Percentiles rank a stretch among this genome's conserved stretches.
phyloP scores from a whole-genome alignment of 192 early-diverging fungal species.

The Allomyces macrogynus region DNA sequence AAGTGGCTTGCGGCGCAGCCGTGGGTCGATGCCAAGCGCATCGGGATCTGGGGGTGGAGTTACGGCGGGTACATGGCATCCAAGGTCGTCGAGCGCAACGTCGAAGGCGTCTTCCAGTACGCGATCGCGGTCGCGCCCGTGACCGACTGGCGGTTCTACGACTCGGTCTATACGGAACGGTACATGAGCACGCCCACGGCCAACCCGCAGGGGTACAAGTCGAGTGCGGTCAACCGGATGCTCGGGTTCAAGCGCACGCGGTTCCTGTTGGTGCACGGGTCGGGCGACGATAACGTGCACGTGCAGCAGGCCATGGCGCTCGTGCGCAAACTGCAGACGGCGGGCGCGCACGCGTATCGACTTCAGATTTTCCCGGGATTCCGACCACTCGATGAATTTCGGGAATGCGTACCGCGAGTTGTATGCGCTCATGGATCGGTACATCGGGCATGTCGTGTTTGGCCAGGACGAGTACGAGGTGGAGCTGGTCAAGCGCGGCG shows the following conservation, averaged over 20 bases:
- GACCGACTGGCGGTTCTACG: conserved; percentile 72
- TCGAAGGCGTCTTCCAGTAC: conserved; percentile 52
- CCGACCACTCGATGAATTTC: neutral
- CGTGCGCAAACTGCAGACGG: neutral
- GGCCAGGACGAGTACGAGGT: neutral
- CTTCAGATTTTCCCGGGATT: neutral
- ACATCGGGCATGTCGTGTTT: neutral
- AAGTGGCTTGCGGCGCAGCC: conserved; percentile 32
- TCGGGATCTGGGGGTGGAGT: conserved; percentile 95
- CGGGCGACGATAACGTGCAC: conserved; percentile 54
- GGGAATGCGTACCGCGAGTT: neutral
- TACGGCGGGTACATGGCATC: conserved; percentile 78
- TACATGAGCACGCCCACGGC: conserved; percentile 76
- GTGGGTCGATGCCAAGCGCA: conserved; percentile 56
- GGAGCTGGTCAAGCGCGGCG: neutral
- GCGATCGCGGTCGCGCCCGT: conserved; percentile 93
- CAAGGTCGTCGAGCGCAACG: conserved; percentile 64
- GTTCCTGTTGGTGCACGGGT: conserved; percentile 78
- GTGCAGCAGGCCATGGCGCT: neutral
- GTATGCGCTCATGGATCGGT: neutral
- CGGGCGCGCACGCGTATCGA: neutral
- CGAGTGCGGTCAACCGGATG: conserved; percentile 55
- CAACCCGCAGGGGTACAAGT: conserved; percentile 60
- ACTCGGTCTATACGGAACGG: conserved; percentile 89
- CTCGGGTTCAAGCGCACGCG: conserved; percentile 54